phyloP scores from a whole-genome alignment of 352 stramenopile species.

The Saprolegnia parasitica region DNA sequence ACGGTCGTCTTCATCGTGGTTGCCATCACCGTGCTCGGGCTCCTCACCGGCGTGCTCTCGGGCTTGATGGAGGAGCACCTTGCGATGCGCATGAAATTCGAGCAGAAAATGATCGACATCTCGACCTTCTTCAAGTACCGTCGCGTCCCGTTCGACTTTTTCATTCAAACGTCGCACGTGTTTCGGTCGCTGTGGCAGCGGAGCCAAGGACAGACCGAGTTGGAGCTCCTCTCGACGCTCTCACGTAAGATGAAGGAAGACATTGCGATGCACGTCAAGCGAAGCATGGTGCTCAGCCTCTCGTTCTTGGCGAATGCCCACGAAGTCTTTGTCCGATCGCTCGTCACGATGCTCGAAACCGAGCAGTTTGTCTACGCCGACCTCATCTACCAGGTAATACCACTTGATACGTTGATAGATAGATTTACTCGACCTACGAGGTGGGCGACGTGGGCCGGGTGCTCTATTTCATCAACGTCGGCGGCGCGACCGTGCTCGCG shows the following conservation, averaged over 20 bases:
- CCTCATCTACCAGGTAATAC: slow-evolving; percentile 28
- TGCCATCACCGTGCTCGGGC: slow-evolving; percentile 12
- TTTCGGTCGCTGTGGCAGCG: slow-evolving; percentile 13
- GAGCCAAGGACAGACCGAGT: slow-evolving; percentile 10
- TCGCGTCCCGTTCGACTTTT: slow-evolving; percentile 17
- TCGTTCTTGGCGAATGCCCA: not conserved
- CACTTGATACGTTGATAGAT: too few relatives aligned
- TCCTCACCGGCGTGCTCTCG: slow-evolving; percentile 13
- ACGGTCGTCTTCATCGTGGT: slow-evolving; percentile 18
- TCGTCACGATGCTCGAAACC: slow-evolving; percentile 16
- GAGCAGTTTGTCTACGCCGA: slow-evolving; percentile 20
- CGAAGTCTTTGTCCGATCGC: slow-evolving; percentile 22
- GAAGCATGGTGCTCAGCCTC: slow-evolving; percentile 12
- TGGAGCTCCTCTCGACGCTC: slow-evolving; percentile 12
- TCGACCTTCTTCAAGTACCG: slow-evolving; percentile 26
- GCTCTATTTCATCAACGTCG: slow-evolving; percentile 24
- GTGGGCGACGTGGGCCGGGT: slow-evolving; percentile 14
- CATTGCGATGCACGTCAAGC: slow-evolving; percentile 27
- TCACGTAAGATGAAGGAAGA: slow-evolving; percentile 11
- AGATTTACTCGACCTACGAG: too few relatives aligned
- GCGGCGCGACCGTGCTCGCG: slow-evolving; percentile 2
- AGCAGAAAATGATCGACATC: slow-evolving; percentile 26
- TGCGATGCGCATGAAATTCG: not conserved
- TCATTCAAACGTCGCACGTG: slow-evolving; percentile 21
- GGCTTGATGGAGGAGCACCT: slow-evolving; percentile 20